Percentiles rank a stretch among this genome's conserved stretches.
phyloP scores from a whole-genome alignment of 31 red algal species.

The Asparagopsis taxiformis region DNA sequence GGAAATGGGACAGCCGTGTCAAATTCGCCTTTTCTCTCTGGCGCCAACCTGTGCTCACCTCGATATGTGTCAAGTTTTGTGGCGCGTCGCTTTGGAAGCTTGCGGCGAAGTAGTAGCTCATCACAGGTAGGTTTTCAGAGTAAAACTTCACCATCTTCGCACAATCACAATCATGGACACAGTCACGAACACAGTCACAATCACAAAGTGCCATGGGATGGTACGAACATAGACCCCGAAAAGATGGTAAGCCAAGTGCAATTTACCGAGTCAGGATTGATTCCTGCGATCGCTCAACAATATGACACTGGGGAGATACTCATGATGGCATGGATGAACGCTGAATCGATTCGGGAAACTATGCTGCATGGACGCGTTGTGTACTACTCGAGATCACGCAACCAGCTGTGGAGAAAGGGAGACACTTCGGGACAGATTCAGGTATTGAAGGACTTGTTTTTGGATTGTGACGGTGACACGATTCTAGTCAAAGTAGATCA shows the following conservation, averaged over 20 bases:
- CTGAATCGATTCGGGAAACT: slow-evolving; percentile 81
- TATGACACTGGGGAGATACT: slow-evolving; percentile 82
- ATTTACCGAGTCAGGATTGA: slow-evolving; percentile 78
- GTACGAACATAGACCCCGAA: slow-evolving; percentile 24
- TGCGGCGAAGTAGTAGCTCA: too few relatives aligned
- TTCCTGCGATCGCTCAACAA: slow-evolving; percentile 93
- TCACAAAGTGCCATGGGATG: too few relatives aligned
- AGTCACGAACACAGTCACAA: too few relatives aligned
- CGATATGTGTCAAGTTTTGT: too few relatives aligned
- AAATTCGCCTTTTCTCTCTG: too few relatives aligned
- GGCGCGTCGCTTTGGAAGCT: too few relatives aligned
- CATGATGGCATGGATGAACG: slow-evolving; percentile 98
- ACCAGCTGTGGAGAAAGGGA: slow-evolving; percentile 93
- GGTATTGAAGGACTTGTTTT: slow-evolving; percentile 60
- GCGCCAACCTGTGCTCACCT: too few relatives aligned
- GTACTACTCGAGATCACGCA: slow-evolving; percentile 92
- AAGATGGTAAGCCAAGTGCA: slow-evolving; percentile 45
- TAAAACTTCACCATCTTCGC: too few relatives aligned
- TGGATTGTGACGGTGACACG: slow-evolving; percentile 98
- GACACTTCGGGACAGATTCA: slow-evolving; percentile 98
- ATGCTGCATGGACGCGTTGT: slow-evolving; percentile 75
- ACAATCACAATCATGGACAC: too few relatives aligned
- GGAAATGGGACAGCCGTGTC: too few relatives aligned
- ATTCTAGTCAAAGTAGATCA: slow-evolving; percentile 94
- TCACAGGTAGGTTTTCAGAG: too few relatives aligned